Base-by-base conservation (phyloP, 1,139 yeast species). In the Diutina catenulata region DNA sequence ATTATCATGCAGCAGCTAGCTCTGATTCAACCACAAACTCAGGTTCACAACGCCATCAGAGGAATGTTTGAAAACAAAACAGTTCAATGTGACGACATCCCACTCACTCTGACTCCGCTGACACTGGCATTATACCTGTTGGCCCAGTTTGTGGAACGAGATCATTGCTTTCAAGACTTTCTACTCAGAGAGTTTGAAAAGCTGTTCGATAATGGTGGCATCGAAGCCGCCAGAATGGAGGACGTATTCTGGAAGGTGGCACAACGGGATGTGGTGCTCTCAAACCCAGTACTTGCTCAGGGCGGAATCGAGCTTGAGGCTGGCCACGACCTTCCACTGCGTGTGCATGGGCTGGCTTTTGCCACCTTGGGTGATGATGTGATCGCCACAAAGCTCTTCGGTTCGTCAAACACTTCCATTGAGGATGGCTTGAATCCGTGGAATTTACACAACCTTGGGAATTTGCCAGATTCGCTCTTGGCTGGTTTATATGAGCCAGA, bases 391-490 rank as follows among this genome's bases (percentile, higher is more conserved):
- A 33, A 23, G 16, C 23, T 11, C 6, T 22, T n/a, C n/a, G 28
- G 22, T 5, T n/a, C 16, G 6, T 6, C 11, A 7, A 13, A 15
- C 5, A 8, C 21, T 11, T 13, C 28, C 3, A 13, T 18, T 7
- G 18, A 8, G 7, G 13, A 13, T 3, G 25, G 25, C 23, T 26
- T 35, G 15, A 19, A 22, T 3, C 31, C 81, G 0, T 86, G 94
- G 93, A 81, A 81, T 49, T 57, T 82, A 39, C 74, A 76, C 44
- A 79, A 80, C 47, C 43, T 84, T 13, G 77, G 93, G 0, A 54
- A 70, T 4, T 58, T 67, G 37, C 74, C 76, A 13, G 63, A 73
- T 37, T 76, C 87, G 1, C 49, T 80, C 8, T 49, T 66, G 28
- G 62, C 66, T 1, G 64, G 60, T 0, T 52, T 64, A 7, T 43